These are phyloP conservation scores for Chloranthus sessilifolius DNA, from an alignment of 164 flowering plant species.

Conservation along the genomic window DNA sequence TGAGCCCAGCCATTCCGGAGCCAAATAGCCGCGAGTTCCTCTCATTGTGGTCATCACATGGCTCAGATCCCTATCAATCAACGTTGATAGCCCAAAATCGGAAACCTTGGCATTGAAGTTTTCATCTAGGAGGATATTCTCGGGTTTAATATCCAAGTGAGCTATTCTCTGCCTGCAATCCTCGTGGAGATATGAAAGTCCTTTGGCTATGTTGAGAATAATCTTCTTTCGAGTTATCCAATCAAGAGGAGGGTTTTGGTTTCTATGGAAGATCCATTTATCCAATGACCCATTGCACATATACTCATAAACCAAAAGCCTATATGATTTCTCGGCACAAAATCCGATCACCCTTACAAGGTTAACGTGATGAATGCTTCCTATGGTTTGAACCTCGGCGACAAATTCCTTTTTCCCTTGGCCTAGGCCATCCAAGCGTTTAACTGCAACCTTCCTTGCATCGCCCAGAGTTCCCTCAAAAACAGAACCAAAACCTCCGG, in stretches of 20 bases:
- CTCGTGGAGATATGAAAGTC: slow-evolving; percentile 8
- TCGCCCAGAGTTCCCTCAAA: slow-evolving; percentile 1
- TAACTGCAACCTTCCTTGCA: slow-evolving; percentile 7
- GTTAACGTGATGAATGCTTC: slow-evolving; percentile 10
- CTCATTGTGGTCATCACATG: slow-evolving; percentile 25
- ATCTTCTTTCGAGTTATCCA: slow-evolving; percentile 11
- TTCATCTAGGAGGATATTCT: slow-evolving; percentile 7
- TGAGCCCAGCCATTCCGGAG: slow-evolving; percentile 19
- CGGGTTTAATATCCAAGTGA: slow-evolving; percentile 10
- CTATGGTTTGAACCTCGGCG: slow-evolving; percentile 6
- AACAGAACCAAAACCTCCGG: slow-evolving; percentile 7
- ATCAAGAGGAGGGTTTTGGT: slow-evolving; percentile 7
- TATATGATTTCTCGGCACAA: slow-evolving; percentile 1
- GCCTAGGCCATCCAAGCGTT: slow-evolving; percentile 3
- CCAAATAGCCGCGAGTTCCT: slow-evolving; percentile 28
- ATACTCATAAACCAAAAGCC: slow-evolving; percentile 7
- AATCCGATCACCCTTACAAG: slow-evolving; percentile 7
- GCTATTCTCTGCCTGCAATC: slow-evolving; percentile 7
- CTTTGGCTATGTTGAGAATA: background rate
- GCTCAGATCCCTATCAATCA: slow-evolving; percentile 27
- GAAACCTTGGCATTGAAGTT: slow-evolving; percentile 22
- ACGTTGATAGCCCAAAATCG: slow-evolving; percentile 25
- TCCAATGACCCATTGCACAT: slow-evolving; percentile 11
- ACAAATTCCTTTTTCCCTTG: slow-evolving; percentile 7
- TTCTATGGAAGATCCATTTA: slow-evolving; percentile 4